phyloP scores from a whole-genome alignment of 2,329 filamentous ascomycete species.

The Sclerotinia sclerotiorum region DNA sequence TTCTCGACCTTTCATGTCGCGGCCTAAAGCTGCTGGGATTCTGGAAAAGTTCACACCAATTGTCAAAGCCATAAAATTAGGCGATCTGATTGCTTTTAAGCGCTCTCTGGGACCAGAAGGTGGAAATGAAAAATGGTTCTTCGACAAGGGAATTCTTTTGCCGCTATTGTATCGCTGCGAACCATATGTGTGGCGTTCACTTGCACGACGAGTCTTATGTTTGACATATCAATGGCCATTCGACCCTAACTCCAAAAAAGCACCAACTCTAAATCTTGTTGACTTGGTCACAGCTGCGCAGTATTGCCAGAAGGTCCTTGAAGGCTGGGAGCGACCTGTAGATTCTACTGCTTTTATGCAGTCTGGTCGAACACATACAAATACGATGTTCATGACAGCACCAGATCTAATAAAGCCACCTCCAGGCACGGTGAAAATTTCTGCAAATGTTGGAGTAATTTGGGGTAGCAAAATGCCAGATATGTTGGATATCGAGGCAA shows the following conservation, averaged over 20 bases:
- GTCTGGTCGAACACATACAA: conserved; percentile 45
- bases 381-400: conserved; percentile 51
- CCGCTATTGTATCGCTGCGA: conserved; percentile 76
- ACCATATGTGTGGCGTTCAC: conserved; percentile 78
- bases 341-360: conserved; percentile 36
- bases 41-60: conserved; percentile 69
- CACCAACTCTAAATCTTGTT: conserved; percentile 72
- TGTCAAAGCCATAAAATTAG: conserved; percentile 68
- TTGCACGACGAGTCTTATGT: conserved; percentile 75
- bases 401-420: conserved; percentile 45
- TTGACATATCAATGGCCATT: conserved; percentile 71
- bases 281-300: conserved; percentile 64
- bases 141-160: conserved; percentile 72
- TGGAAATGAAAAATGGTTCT: conserved; percentile 68
- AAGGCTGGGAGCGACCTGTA: conserved; percentile 51
- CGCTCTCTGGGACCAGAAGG: conserved; percentile 58
- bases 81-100: conserved; percentile 74
- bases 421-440: conserved; percentile 49
- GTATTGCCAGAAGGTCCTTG: conserved; percentile 63
- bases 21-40: conserved; percentile 68
- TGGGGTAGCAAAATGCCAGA: conserved; percentile 62
- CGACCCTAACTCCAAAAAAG: conserved; percentile 56
- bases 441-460: conserved; percentile 59
- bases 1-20: conserved; percentile 61
- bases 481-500: conserved; percentile 69